These are phyloP conservation scores for Halophytophthora batemanensis DNA, from an alignment of 352 stramenopile genomes.

Conservation along the genomic window DNA sequence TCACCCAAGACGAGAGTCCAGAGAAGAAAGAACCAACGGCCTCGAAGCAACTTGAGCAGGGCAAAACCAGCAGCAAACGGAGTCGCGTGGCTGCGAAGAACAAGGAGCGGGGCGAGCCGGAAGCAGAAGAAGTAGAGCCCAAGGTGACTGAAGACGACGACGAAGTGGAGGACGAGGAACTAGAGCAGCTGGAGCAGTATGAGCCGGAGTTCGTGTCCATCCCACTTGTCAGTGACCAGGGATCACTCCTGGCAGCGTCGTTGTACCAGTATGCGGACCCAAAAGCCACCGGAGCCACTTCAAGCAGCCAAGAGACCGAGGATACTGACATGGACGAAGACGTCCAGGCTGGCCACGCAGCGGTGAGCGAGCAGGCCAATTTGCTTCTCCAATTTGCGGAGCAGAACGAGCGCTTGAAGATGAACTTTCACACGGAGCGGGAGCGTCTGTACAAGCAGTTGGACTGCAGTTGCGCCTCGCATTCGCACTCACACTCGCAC, in stretches of 20 bases:
- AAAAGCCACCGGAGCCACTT: background rate
- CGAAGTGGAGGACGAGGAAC: conserved; percentile 21
- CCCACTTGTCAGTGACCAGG: conserved; percentile 35
- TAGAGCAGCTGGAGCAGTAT: conserved; percentile 36
- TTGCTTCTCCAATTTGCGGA: conserved; percentile 45
- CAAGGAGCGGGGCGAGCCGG: conserved; percentile 3
- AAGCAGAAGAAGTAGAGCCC: conserved; percentile 8
- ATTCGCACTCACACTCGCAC: conserved; percentile 20
- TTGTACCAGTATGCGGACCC: conserved; percentile 37
- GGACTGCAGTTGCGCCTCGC: conserved; percentile 36
- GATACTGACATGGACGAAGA: conserved; percentile 4
- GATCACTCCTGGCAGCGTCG: conserved; percentile 35
- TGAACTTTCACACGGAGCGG: conserved; percentile 45
- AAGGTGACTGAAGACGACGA: conserved; percentile 5
- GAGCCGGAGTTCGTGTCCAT: conserved; percentile 39
- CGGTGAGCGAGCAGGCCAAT: conserved; percentile 30
- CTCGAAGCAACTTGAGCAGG: conserved; percentile 8
- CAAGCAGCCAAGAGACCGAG: background rate
- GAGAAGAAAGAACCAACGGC: conserved; percentile 1
- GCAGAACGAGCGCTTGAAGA: conserved; percentile 48
- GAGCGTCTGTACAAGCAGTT: conserved; percentile 42
- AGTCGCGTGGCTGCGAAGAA: conserved; percentile 7
- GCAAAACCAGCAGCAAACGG: conserved; percentile 8
- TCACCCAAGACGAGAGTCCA: conserved; percentile 16
- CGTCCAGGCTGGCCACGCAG: conserved; percentile 7